Evolutionary conservation across 805 yeast genomes (phyloP), one percentile per base, ranked within the genome.

Genomic region (Wickerhamiella musiphila): DNA sequence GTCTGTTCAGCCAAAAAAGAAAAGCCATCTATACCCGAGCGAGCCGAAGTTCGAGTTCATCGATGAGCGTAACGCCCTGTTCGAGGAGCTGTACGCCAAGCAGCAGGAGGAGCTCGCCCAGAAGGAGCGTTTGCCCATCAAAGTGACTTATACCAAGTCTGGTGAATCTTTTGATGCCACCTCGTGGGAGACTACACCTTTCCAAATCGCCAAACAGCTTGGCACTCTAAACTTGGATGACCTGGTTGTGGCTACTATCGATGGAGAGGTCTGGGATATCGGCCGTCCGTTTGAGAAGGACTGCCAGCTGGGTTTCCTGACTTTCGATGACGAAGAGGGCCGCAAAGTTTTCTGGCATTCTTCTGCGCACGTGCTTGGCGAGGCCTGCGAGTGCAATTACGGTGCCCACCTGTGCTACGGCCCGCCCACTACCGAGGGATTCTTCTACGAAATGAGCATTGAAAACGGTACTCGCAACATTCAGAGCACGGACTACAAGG

Each of bases 341-440:
- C 81, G 76, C 54, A 72, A 73, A 43, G 96, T 86, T 22, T 90
- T 90, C 61, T 90, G 98, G 98, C 98, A 90, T 57, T 90, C 98
- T 2, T 78, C 94, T 44, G 98, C 98, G 33, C 98, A 90, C 60
- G 86, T 90, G 34, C 63, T 90, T 47, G 98, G 98, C 60, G 98
- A 90, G 63, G 86, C 95, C 30, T 78, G 94, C 63, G 98, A 90
- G 62, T 77, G 94, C 56, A 90, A 82, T 57, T 65, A 76, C 54
- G 96, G 95, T 45, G 92, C 93, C 43, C 94, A 86, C 55, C 71
- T 90, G 43, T 73, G 81, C 55, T 63, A 73, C 42, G 98, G 98
- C 44, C 98, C 98, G 20, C 98, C 98, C 55, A 86, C 94, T 38
- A 82, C 76, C 34, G 96, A 86, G 42, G 98, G 98, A 28, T 90